Percentiles rank a stretch among this genome's conserved stretches.
These are phyloP conservation scores for rapeseed (Brassica napus) DNA, from an alignment of 345 rosid species.

Conservation along the genomic window Da-Ae NC_063447.1:9454001-9454500, in stretches of 20 bases:
- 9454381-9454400: neutral
- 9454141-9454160: conserved; percentile 32
- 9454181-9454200: conserved; percentile 69
- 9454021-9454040: neutral
- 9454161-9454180: conserved; percentile 48
- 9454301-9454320: conserved; percentile 83
- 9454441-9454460: conserved; percentile 99
- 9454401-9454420: conserved; percentile 82
- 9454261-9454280: conserved; percentile 95
- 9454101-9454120: conserved; percentile 81
- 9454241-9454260: conserved; percentile 88
- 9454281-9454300: conserved; percentile 96
- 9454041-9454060: conserved; percentile 29
- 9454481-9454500: conserved; percentile 44
- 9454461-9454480: conserved; percentile 96
- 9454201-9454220: conserved; percentile 86
- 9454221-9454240: conserved; percentile 85
- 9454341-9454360: conserved; percentile 64
- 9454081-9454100: conserved; percentile 70
- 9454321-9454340: conserved; percentile 95
- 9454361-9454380: neutral
- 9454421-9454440: conserved; percentile 90
- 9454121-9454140: conserved; percentile 51
- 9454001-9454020: neutral
- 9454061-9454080: conserved; percentile 78